A percentile compares a stretch with the other conserved stretches of the same genome.
Evolutionary conservation across 176 grass and related monocot genomes (phyloP).

Genomic region (Triticum turgidum): DNA sequence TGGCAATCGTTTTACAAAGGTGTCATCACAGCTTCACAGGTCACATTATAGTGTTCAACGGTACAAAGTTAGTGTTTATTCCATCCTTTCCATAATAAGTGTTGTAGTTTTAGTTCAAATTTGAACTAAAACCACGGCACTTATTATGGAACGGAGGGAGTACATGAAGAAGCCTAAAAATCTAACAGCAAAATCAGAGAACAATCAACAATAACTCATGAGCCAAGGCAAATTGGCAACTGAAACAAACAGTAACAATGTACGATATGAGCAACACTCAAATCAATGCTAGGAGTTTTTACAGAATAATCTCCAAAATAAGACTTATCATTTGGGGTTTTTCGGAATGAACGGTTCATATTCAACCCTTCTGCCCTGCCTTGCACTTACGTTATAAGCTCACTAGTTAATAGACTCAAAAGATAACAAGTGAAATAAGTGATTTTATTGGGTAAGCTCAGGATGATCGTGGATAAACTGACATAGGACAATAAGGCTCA

Average conservation of each 20-base stretch:
- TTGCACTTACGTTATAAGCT: background rate
- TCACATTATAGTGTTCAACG: background rate
- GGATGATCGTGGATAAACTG: background rate
- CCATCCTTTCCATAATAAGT: no score
- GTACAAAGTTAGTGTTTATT: background rate
- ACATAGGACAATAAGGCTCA: background rate
- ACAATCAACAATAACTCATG: background rate
- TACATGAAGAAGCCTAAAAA: background rate
- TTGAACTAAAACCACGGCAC: no score
- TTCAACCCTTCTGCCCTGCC: background rate
- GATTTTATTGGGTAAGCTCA: background rate
- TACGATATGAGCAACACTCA: background rate
- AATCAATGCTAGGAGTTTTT: background rate
- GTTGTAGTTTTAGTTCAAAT: no score
- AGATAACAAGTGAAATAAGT: background rate
- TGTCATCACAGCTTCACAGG: background rate
- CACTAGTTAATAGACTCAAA: background rate
- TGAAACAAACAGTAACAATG: background rate
- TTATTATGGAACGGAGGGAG: no score
- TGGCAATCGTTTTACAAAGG: slow-evolving; percentile 6
- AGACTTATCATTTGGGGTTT: background rate
- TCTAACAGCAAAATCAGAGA: background rate
- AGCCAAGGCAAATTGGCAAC: background rate
- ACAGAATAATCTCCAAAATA: background rate
- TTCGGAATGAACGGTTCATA: background rate